phyloP scores from a whole-genome alignment of 768 basidiomycete genomes.

The Trametes coccinea region DNA sequence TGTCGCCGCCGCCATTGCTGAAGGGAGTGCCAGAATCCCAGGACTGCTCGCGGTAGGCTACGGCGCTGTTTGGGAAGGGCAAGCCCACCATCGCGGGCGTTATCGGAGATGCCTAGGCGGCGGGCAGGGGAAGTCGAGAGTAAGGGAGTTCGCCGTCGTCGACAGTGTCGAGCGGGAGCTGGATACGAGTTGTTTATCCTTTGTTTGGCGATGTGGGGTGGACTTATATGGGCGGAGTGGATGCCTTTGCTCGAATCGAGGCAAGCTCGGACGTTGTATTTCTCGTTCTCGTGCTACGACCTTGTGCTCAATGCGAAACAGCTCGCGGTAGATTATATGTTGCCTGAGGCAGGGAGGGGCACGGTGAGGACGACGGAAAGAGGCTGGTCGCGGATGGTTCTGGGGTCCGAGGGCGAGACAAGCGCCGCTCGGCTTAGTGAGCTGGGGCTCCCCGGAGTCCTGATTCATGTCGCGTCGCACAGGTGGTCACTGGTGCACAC shows the following conservation, averaged over 20 bases:
- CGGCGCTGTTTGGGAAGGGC: constrained; percentile 14
- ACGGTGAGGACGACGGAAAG: not conserved
- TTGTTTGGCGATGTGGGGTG: constrained; percentile 29
- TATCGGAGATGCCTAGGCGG: constrained; percentile 22
- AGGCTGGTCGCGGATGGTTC: constrained; percentile 10
- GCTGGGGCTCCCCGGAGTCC: not conserved
- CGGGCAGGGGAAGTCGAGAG: constrained; percentile 7
- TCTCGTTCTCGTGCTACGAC: not conserved
- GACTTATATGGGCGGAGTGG: not conserved
- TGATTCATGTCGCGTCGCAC: not conserved
- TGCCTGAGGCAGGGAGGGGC: not conserved
- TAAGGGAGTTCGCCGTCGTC: constrained; percentile 34
- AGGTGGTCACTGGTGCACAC: not conserved
- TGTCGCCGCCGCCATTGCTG: constrained; percentile 52
- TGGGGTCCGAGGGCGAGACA: constrained; percentile 8
- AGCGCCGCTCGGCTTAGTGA: not conserved
- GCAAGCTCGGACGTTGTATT: not conserved
- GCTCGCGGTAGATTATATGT: not conserved
- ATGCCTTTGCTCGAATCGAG: not conserved
- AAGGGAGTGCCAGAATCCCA: constrained; percentile 61
- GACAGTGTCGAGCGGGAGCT: constrained; percentile 38
- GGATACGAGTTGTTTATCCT: constrained; percentile 30
- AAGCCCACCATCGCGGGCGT: constrained; percentile 18
- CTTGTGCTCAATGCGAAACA: not conserved
- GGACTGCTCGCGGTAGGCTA: constrained; percentile 48